Evolutionary conservation across 2,329 filamentous ascomycete species (phyloP), one percentile per base, ranked within the genome.

Genomic region (Pestalotiopsis sp.): DNA sequence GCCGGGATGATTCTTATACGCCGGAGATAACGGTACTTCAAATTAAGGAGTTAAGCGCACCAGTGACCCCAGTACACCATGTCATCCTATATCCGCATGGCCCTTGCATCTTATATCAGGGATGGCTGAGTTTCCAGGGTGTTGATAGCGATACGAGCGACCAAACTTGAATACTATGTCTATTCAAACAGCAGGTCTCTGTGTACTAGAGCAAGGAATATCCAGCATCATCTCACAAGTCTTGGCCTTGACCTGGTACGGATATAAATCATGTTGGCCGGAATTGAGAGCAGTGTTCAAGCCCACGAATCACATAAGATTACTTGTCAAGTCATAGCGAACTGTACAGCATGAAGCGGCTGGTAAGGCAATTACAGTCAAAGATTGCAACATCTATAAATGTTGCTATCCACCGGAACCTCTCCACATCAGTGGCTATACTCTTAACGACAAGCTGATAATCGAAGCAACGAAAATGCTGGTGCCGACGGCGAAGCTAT

Each of bases 401-500:
- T 27, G 25, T 14, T n/a, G 4, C 25, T 13, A 12, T 59, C 6
- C 6, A 14, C n/a, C 20, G 6, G 31, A 2, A 5, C n/a, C 6
- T 23, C 17, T 14, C 62, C n/a, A 4, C 3, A 17, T 2, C 62
- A 56, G 14, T 52, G 4, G 69, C 69, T 67, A 36, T 9, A 7
- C 70, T 70, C 5, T 69, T 69, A 27, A 62, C 69, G 39, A 70
- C 62, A 62, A 39, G 12, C 57, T 20, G 14, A 5, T 4, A 41
- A 4, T 38, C 1, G 9, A 7, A 38, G 12, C n/a, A 11, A 3
- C 6, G 11, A 41, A 39, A 62, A 62, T 62, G 59, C 17, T 62
- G 23, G 5, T 62, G 23, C n/a, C 17, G 12, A 36, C 36, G 6
- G 12, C 36, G 20, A 70, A 71, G 41, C 72, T 78, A 58, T 68